Base-by-base conservation (phyloP, 768 basidiomycete genomes). In the Leccinum rimulosum region DNA sequence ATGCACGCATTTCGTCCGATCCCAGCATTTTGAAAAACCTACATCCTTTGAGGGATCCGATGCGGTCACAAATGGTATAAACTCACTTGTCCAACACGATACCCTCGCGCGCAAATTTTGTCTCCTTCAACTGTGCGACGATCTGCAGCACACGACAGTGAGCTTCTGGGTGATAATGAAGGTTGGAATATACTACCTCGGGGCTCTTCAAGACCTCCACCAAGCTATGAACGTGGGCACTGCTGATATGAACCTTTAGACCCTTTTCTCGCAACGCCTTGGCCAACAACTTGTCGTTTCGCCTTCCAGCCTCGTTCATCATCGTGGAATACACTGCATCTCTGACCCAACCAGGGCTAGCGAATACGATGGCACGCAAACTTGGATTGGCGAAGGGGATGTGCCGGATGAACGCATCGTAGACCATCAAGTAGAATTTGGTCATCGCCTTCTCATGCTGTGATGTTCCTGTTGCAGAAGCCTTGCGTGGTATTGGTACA, bases 11-110 rank as follows among this genome's bases (percentile, higher is more conserved):
- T 72, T 98, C 95, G 66, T 99, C 95, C 1, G 82, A 82, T 0
- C 89, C 93, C 30, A 98, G 83, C 94, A 95, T 98, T 74, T 98
- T 99, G 78, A 95, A 95, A 77, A 99, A 99, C 64, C 95, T 98
- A 64, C 3, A 33, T 31, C 1, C 5, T 14, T 50, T 57, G 30
- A 56, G 48, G 31, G 35, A 65, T 35, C 27, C 19, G 1, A 14
- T 4, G 6, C 11, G 53, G 55, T 33, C 17, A 8, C 49, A 35
- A 25, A 54, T 31, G 4, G 25, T 7, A 35, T 19, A 38, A 27
- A 57, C 70, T 50, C 62, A 93, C 95, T 82, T 95, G 70, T 98
- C 95, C 3, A 98, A 79, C 73, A 93, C 85, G 45, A 94, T 80
- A 4, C 95, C 95, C 74, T 98, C 97, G 40, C 89, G 80, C 0